Evolutionary conservation across 1,284 basidiomycete species (phyloP).

Genomic region (Phylloboletellus chloephorus): DNA sequence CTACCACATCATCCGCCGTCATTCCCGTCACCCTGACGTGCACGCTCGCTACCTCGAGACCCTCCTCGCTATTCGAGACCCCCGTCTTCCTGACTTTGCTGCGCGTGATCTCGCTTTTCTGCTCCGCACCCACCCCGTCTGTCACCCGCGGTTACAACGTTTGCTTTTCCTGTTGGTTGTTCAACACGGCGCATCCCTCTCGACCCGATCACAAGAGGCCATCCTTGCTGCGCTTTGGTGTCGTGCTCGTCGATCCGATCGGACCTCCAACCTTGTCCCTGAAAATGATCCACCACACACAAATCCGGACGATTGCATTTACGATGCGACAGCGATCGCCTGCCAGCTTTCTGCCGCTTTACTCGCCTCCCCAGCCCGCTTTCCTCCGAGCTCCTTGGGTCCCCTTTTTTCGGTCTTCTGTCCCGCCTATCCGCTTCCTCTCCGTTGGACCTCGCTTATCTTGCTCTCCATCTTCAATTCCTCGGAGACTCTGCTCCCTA

Average conservation of each 20-base stretch:
- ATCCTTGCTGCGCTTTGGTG: constrained; percentile 25
- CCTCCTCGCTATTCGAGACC: constrained; percentile 18
- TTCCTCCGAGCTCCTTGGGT: neutral
- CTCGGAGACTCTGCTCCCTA: neutral
- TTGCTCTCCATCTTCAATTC: constrained; percentile 22
- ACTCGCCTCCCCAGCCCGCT: constrained; percentile 3
- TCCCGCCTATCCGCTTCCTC: constrained; percentile 11
- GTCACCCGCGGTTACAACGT: constrained; percentile 23
- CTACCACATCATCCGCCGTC: constrained; percentile 25
- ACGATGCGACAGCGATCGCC: constrained; percentile 15
- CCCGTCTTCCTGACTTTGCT: constrained; percentile 17
- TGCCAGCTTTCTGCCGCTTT: constrained; percentile 14
- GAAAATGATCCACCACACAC: neutral
- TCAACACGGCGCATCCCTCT: constrained; percentile 9
- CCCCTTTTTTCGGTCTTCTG: constrained; percentile 17
- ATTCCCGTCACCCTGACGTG: constrained; percentile 23
- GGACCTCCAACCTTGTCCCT: neutral
- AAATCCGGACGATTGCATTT: neutral
- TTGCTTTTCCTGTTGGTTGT: constrained; percentile 29
- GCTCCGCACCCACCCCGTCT: constrained; percentile 22
- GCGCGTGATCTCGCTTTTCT: constrained; percentile 21
- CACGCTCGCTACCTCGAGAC: constrained; percentile 26
- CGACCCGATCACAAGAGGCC: constrained; percentile 17
- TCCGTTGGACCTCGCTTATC: constrained; percentile 23
- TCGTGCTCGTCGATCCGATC: constrained; percentile 8